A percentile compares a stretch with the other conserved stretches of the same genome.
Conservation (phyloP, 768 basidiomycete genomes). For the Kwoniella europaea region DNA sequence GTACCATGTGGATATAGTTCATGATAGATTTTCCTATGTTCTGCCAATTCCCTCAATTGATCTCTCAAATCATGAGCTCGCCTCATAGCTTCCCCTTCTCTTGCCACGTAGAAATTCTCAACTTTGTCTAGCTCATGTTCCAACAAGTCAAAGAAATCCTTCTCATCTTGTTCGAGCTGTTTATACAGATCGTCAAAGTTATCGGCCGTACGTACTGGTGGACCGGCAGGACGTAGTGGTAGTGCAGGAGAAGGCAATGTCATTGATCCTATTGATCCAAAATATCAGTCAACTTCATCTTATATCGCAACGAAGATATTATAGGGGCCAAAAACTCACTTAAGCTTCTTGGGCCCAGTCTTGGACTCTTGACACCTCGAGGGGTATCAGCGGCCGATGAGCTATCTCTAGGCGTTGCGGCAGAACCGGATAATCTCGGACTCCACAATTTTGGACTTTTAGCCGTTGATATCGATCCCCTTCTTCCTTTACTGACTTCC, state of each 20-base stretch:
- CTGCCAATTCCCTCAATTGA: constrained; percentile 75
- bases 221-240: constrained; percentile 11
- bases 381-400: constrained; percentile 2
- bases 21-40: constrained; percentile 65
- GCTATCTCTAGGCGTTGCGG: neutral
- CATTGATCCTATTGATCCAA: constrained; percentile 34
- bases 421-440: constrained; percentile 11
- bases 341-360: constrained; percentile 28
- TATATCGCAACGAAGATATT: no score
- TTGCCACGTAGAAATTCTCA: constrained; percentile 76
- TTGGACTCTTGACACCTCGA: constrained; percentile 15
- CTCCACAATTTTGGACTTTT: constrained; percentile 9
- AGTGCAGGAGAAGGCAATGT: constrained; percentile 27
- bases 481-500: neutral
- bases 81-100: constrained; percentile 66
- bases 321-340: constrained; percentile 24
- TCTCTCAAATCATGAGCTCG: constrained; percentile 63
- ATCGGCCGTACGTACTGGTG: constrained; percentile 31
- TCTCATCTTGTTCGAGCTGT: constrained; percentile 67
- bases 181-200: constrained; percentile 61
- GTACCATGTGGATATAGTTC: constrained; percentile 51
- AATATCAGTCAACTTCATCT: neutral
- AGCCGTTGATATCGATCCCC: neutral
- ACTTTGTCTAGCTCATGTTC: constrained; percentile 83
- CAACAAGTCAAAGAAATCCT: constrained; percentile 75